These are phyloP conservation scores for Pelargonium fulgidum DNA, from an alignment of 441 rosid genomes.

Conservation along the genomic window DNA sequence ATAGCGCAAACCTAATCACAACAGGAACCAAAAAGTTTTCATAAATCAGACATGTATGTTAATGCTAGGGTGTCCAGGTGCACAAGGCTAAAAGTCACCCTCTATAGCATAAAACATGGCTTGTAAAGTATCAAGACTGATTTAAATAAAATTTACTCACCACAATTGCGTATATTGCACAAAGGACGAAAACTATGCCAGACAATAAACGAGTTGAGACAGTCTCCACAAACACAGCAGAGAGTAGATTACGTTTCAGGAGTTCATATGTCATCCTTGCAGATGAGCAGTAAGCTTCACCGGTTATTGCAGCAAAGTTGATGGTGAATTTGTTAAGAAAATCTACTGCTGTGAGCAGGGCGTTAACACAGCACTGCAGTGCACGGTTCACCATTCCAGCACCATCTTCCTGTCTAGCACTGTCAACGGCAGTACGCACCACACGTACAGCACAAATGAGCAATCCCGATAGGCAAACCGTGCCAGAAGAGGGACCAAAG, in stretches of 20 bases:
- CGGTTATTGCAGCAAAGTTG: conserved; percentile 83
- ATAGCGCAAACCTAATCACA: conserved; percentile 57
- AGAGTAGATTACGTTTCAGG: conserved; percentile 72
- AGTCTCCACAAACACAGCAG: conserved; percentile 75
- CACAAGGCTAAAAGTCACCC: no score
- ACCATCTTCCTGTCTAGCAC: conserved; percentile 58
- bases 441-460: conserved; percentile 58
- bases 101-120: no score
- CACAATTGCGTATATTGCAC: conserved; percentile 63
- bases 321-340: conserved; percentile 85
- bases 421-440: conserved; percentile 73
- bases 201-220: conserved; percentile 65
- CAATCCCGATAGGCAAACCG: conserved; percentile 71
- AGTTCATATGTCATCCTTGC: conserved; percentile 86
- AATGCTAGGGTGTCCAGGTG: no score
- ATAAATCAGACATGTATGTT: neutral
- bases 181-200: conserved; percentile 59
- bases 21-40: conserved; percentile 7
- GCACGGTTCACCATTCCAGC: conserved; percentile 57
- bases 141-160: conserved; percentile 36
- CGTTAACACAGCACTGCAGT: conserved; percentile 50
- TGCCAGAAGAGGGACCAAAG: conserved; percentile 78
- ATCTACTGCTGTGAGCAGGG: conserved; percentile 52
- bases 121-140: no score
- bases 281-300: conserved; percentile 76